Conservation (phyloP, 225 moss, liverwort and hornwort genomes). For the Physcomitrium patens region DNA sequence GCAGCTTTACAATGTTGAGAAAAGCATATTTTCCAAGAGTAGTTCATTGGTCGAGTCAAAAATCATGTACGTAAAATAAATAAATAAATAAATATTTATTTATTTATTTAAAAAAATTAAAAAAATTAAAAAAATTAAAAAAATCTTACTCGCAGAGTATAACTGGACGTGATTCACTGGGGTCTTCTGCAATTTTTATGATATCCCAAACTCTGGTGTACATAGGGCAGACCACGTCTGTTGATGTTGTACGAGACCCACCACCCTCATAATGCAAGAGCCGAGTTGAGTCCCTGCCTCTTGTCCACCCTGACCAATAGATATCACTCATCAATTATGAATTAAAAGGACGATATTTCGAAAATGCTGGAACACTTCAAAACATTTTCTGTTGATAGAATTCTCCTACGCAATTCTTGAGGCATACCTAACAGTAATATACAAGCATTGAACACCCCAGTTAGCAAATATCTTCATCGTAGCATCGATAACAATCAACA, state of each 20-base stretch:
- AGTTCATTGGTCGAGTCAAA: background rate
- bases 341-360: background rate
- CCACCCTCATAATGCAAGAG: slow-evolving; percentile 96
- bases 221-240: slow-evolving; percentile 99
- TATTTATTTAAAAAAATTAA: too few species aligned
- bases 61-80: background rate
- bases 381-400: background rate
- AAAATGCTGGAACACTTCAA: background rate
- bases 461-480: background rate
- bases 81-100: too few species aligned
- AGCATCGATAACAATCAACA: background rate
- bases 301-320: slow-evolving; percentile 77
- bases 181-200: slow-evolving; percentile 81
- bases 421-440: slow-evolving; percentile 3
- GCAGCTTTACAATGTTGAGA: background rate
- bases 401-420: background rate
- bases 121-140: too few species aligned
- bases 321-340: background rate
- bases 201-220: slow-evolving; percentile 96
- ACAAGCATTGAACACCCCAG: background rate
- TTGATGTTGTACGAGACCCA: slow-evolving; percentile 81
- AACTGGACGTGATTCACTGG: slow-evolving; percentile 74
- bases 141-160: slow-evolving; percentile 93
- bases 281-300: slow-evolving; percentile 81
- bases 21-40: slow-evolving; percentile 5